Evolutionary conservation across 2,329 filamentous ascomycete species (phyloP).

Genomic region (Sphaerulina vaccinii): DNA sequence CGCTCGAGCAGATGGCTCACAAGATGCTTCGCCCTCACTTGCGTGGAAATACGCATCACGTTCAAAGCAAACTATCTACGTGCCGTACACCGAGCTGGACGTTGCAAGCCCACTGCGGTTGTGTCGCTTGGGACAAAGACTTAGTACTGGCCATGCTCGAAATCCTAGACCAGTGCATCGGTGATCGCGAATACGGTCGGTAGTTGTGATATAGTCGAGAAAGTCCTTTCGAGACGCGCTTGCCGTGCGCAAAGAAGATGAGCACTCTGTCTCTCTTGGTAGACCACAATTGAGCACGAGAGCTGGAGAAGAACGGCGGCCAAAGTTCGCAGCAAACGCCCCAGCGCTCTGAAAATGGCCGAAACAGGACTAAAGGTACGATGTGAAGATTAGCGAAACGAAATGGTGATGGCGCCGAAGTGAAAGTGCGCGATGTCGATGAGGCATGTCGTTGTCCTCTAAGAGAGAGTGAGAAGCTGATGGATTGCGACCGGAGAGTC

Average conservation of each 20-base stretch:
- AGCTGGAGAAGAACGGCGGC: neutral
- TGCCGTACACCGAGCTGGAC: neutral
- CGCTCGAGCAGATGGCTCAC: neutral
- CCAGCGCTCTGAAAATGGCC: neutral
- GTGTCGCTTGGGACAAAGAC: neutral
- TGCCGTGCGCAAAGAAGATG: neutral
- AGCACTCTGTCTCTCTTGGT: neutral
- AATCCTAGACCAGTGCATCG: neutral
- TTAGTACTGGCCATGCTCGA: neutral
- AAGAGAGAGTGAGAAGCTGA: neutral
- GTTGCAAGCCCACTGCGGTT: neutral
- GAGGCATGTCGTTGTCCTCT: neutral
- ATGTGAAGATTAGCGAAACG: neutral
- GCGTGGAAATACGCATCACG: neutral
- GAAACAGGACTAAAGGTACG: neutral
- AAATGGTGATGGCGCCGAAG: neutral
- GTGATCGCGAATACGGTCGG: neutral
- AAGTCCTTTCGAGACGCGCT: slow-evolving; percentile 5
- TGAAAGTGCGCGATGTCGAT: neutral
- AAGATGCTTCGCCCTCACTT: neutral
- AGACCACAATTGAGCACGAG: neutral
- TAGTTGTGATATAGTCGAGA: neutral
- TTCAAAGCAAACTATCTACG: neutral
- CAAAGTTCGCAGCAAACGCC: neutral
- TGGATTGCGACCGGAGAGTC: neutral